Evolutionary conservation across 306 rosid species (phyloP).

Genomic region (Malus fusca): DNA sequence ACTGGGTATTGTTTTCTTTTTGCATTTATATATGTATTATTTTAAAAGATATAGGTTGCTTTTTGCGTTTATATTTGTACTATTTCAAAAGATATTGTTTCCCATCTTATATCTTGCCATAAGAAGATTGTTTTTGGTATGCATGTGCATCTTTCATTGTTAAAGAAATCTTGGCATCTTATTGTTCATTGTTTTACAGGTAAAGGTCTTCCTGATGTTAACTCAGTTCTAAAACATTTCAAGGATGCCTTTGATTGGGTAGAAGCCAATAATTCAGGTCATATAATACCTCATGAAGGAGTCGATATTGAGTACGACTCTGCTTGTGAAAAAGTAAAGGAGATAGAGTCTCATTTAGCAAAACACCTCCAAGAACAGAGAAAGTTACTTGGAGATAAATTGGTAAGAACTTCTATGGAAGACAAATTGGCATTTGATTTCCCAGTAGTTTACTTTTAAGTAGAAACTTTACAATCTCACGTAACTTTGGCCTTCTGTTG

Average conservation of each 20-base stretch:
- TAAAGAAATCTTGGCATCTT: neutral
- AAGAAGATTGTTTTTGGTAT: neutral
- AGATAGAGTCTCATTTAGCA: conserved; percentile 46
- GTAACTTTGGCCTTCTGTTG: conserved; percentile 12
- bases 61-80: neutral
- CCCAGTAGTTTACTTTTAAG: neutral
- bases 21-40: neutral
- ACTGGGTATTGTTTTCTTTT: conserved; percentile 42
- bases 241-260: conserved; percentile 94
- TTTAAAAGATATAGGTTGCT: conserved; percentile 9
- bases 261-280: conserved; percentile 87
- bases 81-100: conserved; percentile 14
- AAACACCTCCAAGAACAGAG: conserved; percentile 63
- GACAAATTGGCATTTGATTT: conserved; percentile 13
- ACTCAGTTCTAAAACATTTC: conserved; percentile 54
- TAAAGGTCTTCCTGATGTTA: conserved; percentile 62
- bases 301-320: conserved; percentile 72
- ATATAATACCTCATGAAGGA: conserved; percentile 83
- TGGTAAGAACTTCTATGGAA: conserved; percentile 34
- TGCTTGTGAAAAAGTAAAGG: conserved; percentile 64
- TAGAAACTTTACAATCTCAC: neutral
- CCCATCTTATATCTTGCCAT: neutral
- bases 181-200: conserved; percentile 37
- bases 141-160: neutral
- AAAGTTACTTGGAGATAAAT: conserved; percentile 55